Conservation (phyloP, 257 asterid genomes). For the Eustoma russellianum region DNA sequence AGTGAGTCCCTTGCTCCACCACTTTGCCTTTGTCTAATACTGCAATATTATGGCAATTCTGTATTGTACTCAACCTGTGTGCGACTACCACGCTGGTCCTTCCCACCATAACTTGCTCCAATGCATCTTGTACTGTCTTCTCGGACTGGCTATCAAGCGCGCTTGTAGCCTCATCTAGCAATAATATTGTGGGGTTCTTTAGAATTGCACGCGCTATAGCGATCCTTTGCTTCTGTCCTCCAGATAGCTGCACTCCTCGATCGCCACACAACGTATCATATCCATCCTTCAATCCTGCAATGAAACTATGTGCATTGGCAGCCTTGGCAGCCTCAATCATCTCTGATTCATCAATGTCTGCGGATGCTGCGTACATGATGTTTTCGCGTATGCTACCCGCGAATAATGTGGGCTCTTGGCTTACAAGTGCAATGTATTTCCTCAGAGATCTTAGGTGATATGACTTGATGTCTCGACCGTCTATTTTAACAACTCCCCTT, state of each 20-base stretch:
- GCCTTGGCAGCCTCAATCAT: conserved; percentile 59
- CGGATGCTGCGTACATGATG: conserved; percentile 54
- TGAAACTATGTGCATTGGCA: conserved; percentile 83
- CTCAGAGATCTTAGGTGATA: conserved; percentile 53
- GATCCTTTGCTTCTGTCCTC: conserved; percentile 86
- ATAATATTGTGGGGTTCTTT: conserved; percentile 52
- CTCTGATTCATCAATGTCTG: conserved; percentile 39
- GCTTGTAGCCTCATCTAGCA: conserved; percentile 84
- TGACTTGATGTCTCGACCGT: conserved; percentile 53
- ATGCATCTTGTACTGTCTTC: conserved; percentile 76
- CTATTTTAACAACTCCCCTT: conserved; percentile 51
- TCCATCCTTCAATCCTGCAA: conserved; percentile 54
- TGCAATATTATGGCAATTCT: conserved; percentile 54
- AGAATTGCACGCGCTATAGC: conserved; percentile 75
- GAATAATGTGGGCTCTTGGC: conserved; percentile 70
- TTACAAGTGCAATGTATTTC: conserved; percentile 66
- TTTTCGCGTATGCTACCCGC: conserved; percentile 62
- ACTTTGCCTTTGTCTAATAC: conserved; percentile 68
- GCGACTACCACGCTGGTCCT: conserved; percentile 88
- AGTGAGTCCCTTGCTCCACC: conserved; percentile 70
- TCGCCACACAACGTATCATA: conserved; percentile 81
- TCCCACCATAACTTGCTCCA: conserved; percentile 74
- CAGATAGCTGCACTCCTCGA: conserved; percentile 73
- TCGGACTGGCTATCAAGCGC: conserved; percentile 79
- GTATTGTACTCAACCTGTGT: conserved; percentile 70